Evolutionary conservation across 306 rosid species (phyloP), one percentile per base, ranked within the genome.

Genomic region (Medicago ruthenica): DNA sequence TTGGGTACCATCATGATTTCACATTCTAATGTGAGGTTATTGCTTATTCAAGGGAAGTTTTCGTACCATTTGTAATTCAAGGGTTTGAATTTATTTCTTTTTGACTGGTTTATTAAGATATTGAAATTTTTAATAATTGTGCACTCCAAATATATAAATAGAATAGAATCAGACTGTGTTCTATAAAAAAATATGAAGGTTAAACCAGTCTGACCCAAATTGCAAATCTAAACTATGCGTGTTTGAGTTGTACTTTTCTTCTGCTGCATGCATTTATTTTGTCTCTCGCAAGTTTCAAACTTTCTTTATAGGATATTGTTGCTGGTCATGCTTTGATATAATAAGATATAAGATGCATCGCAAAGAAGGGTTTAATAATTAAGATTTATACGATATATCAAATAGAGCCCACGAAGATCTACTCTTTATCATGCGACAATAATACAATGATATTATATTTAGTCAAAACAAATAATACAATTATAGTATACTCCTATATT

Each of bases 241-340:
- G 62, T 53, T 50, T 61, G 16, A 22, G 21, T 71, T 60, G 57
- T 69, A 74, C 47, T 67, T 66, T 47, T 67, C 75, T 36, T 66
- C 55, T 45, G 55, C 44, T 65, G 41, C 54, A 22, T 58, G 39
- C 64, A 14, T 61, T 61, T 61, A 13, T 31, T 61, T 31, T 27
- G 57, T 44, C 60, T 14, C 66, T 17, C 7, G 21, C 47, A 27
- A 47, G 74, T 27, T 51, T 63, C 27, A 16, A 50, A 64, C 24
- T 34, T 36, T 63, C 24, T 9, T 9, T 15, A 15, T 44, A 70
- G 15, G 9, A 34, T 44, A 34, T 13, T 69, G 27, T 47, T 69
- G 62, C 53, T 16, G 71, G 18, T 14, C 54, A 12, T 66, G 54
- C 11, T 41, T 60, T 31, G 12, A 8, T 60, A 14, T 14, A 14